Conservation (phyloP, 495 filamentous ascomycete species). For the Amniculicola lignicola region DNA sequence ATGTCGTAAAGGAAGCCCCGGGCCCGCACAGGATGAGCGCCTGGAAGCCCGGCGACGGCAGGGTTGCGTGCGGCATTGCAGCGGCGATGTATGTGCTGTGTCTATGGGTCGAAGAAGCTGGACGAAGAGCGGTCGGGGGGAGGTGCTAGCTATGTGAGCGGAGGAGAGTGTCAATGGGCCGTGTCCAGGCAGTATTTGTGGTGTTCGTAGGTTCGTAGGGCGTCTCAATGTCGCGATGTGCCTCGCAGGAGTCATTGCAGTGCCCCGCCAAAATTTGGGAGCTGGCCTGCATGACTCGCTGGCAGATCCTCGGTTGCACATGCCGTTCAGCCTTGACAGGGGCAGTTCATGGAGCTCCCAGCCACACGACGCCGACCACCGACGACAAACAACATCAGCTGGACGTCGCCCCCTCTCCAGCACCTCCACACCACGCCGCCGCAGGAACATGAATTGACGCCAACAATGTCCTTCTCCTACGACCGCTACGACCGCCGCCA, state of each 20-base stretch:
- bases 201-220: background rate
- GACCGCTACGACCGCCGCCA: conserved; percentile 60
- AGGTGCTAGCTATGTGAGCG: too few relatives aligned
- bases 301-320: conserved; percentile 7
- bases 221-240: too few relatives aligned
- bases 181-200: too few relatives aligned
- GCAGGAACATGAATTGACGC: conserved; percentile 30
- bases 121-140: too few relatives aligned
- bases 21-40: conserved; percentile 91
- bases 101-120: too few relatives aligned
- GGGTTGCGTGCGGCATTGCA: conserved; percentile 71
- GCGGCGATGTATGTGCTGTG: too few relatives aligned
- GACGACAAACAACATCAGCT: conserved; percentile 15
- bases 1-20: conserved; percentile 84
- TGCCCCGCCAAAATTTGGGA: conserved; percentile 24
- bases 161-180: too few relatives aligned
- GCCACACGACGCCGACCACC: conserved; percentile 12
- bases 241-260: too few relatives aligned
- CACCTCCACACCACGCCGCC: conserved; percentile 15
- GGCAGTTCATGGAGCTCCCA: conserved; percentile 18
- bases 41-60: conserved; percentile 79
- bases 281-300: conserved; percentile 6
- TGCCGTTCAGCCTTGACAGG: background rate
- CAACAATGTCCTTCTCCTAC: conserved; percentile 75
- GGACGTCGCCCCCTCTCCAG: conserved; percentile 6